These are phyloP conservation scores for Castanea mollissima DNA, from an alignment of 306 rosid genomes.

Conservation along the genomic window DNA sequence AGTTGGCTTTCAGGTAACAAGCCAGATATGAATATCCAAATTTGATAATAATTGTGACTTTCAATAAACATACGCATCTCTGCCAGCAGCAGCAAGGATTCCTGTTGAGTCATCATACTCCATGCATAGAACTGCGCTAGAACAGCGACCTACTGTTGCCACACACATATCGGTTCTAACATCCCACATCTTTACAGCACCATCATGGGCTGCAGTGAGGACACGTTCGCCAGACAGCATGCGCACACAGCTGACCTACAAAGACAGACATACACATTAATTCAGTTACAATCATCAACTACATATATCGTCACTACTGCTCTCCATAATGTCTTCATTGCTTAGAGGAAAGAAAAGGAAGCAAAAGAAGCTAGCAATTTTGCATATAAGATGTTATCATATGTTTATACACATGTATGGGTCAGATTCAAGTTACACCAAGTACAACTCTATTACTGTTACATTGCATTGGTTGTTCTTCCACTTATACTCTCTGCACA, in stretches of 20 bases:
- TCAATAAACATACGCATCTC: conserved; percentile 75
- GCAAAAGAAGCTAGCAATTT: no score
- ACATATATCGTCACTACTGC: conserved; percentile 3
- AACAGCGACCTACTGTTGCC: conserved; percentile 96
- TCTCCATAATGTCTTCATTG: conserved; percentile 17
- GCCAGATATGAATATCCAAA: conserved; percentile 18
- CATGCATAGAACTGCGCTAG: conserved; percentile 93
- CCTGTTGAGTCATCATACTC: conserved; percentile 98
- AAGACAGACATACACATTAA: conserved; percentile 15
- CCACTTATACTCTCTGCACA: no score
- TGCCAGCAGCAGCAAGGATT: conserved; percentile 86
- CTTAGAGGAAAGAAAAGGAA: neutral
- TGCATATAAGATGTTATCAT: no score
- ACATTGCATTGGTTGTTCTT: no score
- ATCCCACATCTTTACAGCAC: conserved; percentile 99
- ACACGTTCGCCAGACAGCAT: conserved; percentile 97
- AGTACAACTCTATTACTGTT: no score
- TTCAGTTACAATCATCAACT: conserved; percentile 31
- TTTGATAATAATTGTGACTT: conserved; percentile 9
- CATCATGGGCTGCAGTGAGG: conserved; percentile 92
- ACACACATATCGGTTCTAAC: conserved; percentile 98
- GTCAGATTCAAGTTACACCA: no score
- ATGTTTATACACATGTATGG: no score
- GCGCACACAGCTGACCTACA: conserved; percentile 94
- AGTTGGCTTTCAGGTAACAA: conserved; percentile 25